Evolutionary conservation across 2,329 filamentous ascomycete genomes (phyloP).

Genomic region (Lanzia echinophila): DNA sequence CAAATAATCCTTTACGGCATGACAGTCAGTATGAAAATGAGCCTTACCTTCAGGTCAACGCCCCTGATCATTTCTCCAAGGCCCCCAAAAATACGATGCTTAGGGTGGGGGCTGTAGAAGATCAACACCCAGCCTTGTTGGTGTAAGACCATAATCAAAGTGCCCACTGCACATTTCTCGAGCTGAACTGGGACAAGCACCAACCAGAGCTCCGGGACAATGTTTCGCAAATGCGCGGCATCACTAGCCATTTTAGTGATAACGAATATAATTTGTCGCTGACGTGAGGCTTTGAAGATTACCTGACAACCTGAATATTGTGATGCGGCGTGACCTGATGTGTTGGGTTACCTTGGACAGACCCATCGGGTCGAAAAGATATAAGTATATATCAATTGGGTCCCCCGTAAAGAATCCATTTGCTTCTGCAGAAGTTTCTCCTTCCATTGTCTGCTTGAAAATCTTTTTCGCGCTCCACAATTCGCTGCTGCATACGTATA

Average conservation of each 20-base stretch:
- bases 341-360: neutral
- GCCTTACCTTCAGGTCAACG: no score
- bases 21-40: no score
- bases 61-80: no score
- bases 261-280: slow-evolving; percentile 2
- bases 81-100: no score
- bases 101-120: no score
- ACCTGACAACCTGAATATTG: neutral
- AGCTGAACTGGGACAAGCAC: neutral
- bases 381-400: slow-evolving; percentile 2
- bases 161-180: neutral
- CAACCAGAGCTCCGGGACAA: neutral
- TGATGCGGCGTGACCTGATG: neutral
- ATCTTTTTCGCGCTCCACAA: neutral
- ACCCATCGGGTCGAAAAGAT: neutral
- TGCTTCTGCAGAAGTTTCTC: neutral
- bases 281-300: neutral
- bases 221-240: neutral
- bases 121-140: neutral
- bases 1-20: no score
- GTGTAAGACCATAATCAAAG: neutral
- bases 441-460: no score
- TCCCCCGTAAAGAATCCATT: neutral
- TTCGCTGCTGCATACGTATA: neutral
- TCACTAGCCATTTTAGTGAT: neutral